Base-by-base conservation (phyloP, 2,329 filamentous ascomycete genomes). In the Geosmithia morbida region DNA sequence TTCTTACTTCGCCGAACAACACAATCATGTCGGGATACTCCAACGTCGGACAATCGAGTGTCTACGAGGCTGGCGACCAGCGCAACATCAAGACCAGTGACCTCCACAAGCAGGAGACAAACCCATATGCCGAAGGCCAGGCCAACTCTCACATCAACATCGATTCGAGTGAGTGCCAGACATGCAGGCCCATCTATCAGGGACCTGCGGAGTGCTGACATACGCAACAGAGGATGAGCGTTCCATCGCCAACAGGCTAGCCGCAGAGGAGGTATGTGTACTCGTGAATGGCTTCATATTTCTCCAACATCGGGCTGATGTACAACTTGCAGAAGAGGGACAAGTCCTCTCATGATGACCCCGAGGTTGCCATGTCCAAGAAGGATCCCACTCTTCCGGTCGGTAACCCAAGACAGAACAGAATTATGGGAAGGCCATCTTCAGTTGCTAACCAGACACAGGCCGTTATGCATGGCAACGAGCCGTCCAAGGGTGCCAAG, bases 11-110 rank as follows among this genome's bases (percentile, higher is more conserved):
- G 18, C 37, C 33, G n/a, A 17, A 40, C 33, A 44, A 39, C 17
- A 20, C 45, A 52, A 60, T 39, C 49, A 66, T 65, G 63, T 59
- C 61, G 49, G 62, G 59, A 51, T 57, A 68, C 51, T 85, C 83
- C 49, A 83, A 71, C 59, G 83, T 90, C 59, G 86, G 85, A 55
- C 72, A 69, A 61, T 57, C 66, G 52, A 61, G 65, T 51, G 66
- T 87, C 61, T 89, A 92, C 67, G 83, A 89, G 67, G 81, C 74
- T 49, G 82, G 80, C 49, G 85, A 92, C 66, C 85, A 92, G 71
- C 75, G 77, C 56, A 87, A 79, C 61, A 61, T 66, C 51, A 74
- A 77, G 51, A 60, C 74, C 50, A 70, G 74, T 2, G 69, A 77
- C 57, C 43, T 58, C 8, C 65, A 71, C 39, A 61, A 72, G 20